Percentiles rank a stretch among this genome's conserved stretches.
phyloP scores from a whole-genome alignment of 305 asterid genomes.

The Fraxinus angustifolia region DNA sequence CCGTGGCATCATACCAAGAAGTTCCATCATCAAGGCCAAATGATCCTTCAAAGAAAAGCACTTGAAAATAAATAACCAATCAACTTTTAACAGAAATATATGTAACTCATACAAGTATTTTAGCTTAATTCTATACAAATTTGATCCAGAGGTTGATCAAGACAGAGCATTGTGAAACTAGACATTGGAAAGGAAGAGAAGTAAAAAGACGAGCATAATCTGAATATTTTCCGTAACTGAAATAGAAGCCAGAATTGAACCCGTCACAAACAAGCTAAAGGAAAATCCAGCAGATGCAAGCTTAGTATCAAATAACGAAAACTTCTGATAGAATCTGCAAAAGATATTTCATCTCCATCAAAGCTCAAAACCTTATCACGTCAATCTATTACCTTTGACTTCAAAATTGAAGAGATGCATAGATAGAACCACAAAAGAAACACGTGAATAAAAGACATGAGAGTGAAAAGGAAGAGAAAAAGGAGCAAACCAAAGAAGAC shows the following conservation, averaged over 20 bases:
- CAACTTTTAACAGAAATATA: not conserved
- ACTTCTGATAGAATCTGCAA: not conserved
- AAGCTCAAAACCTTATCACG: not conserved
- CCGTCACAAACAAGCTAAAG: not conserved
- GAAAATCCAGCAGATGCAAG: not conserved
- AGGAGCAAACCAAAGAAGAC: not conserved
- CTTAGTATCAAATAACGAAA: not conserved
- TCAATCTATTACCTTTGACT: not conserved
- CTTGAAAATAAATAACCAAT: not conserved
- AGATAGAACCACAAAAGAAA: not conserved
- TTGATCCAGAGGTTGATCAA: not conserved
- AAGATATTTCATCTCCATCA: not conserved
- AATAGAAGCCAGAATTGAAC: not conserved
- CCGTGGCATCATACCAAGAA: constrained; percentile 82
- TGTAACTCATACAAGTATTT: not conserved
- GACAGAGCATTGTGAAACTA: not conserved
- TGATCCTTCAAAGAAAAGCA: constrained; percentile 52
- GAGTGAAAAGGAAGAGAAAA: not conserved
- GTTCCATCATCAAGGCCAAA: constrained; percentile 91
- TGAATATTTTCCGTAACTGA: not conserved
- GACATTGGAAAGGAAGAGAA: not conserved
- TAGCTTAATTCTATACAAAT: not conserved
- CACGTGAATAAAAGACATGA: not conserved
- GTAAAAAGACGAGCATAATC: not conserved
- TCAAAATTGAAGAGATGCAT: not conserved